phyloP scores from a whole-genome alignment of 2,329 filamentous ascomycete genomes.

The Gaeumannomyces sp. region DNA sequence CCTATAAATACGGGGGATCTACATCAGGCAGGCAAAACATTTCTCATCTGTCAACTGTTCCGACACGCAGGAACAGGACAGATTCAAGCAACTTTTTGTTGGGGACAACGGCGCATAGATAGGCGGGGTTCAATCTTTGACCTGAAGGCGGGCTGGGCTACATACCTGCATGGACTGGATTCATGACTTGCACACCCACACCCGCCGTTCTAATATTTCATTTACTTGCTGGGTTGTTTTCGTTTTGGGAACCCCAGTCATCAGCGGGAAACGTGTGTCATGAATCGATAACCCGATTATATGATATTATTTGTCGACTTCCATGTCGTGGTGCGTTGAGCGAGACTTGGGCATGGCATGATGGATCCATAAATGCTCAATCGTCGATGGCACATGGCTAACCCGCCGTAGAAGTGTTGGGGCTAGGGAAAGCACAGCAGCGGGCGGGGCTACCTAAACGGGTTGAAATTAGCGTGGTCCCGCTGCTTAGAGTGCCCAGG shows the following conservation, averaged over 20 bases:
- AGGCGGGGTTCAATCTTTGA: background rate
- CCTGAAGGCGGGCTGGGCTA: background rate
- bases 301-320: background rate
- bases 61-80: background rate
- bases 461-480: background rate
- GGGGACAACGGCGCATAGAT: background rate
- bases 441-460: conserved; percentile 1
- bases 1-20: background rate
- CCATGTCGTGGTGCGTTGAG: background rate
- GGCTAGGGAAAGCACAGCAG: background rate
- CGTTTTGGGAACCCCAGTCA: background rate
- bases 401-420: background rate
- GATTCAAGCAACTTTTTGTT: background rate
- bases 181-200: background rate
- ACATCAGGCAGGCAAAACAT: background rate
- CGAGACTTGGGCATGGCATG: background rate
- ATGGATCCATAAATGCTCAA: background rate
- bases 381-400: too few relatives aligned
- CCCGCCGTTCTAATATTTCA: background rate
- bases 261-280: background rate
- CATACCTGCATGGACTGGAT: background rate
- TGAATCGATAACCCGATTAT: background rate
- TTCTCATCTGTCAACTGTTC: background rate
- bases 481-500: background rate
- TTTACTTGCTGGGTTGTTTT: background rate